Conservation (phyloP, 2,329 filamentous ascomycete species). For the Trichoderma koningiopsis region DNA sequence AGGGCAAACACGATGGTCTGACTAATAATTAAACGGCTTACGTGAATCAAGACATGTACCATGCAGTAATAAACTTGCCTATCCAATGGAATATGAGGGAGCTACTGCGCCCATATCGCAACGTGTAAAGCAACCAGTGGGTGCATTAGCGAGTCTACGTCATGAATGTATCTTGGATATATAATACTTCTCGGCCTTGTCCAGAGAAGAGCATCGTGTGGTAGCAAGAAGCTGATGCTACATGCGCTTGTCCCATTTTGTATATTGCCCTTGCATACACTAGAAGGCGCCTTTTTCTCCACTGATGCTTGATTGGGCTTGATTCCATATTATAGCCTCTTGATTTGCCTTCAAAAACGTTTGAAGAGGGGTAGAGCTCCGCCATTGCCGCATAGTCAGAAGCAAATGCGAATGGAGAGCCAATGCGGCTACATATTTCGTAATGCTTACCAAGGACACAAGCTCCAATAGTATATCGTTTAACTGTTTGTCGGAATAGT, state of each 20-base stretch:
- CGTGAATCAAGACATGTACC: not conserved
- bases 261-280: constrained; percentile 2
- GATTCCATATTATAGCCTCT: not conserved
- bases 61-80: not conserved
- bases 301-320: not conserved
- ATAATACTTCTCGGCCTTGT: not conserved
- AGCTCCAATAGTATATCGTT: too few relatives aligned
- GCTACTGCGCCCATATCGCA: not conserved
- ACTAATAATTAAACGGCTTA: not conserved
- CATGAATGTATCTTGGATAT: not conserved
- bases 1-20: not conserved
- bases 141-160: not conserved
- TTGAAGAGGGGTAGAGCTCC: not conserved
- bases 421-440: too few relatives aligned
- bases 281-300: not conserved
- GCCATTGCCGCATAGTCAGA: too few relatives aligned
- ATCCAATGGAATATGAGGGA: not conserved
- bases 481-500: too few relatives aligned
- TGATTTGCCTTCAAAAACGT: not conserved
- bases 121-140: not conserved
- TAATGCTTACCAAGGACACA: too few relatives aligned
- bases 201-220: not conserved
- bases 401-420: too few relatives aligned
- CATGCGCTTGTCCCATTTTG: not conserved
- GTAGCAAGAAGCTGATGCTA: not conserved